Evolutionary conservation across 306 rosid species (phyloP).

Genomic region (Corylus heterophylla): DNA sequence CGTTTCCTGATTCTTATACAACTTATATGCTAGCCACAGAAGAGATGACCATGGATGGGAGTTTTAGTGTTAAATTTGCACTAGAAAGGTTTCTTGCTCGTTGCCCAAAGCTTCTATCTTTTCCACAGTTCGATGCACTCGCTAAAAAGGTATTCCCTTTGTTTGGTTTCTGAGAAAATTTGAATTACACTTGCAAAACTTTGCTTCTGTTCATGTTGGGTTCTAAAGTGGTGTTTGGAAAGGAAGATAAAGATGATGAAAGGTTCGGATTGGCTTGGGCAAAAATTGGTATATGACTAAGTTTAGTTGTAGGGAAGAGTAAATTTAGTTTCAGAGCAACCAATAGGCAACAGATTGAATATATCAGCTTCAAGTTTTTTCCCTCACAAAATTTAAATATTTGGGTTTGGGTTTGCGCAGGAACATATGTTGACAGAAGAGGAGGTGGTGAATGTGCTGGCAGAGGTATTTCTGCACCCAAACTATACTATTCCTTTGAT

Average conservation of each 20-base stretch:
- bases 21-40: no score
- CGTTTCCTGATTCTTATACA: no score
- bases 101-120: conserved; percentile 62
- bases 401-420: conserved; percentile 33
- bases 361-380: neutral
- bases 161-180: neutral
- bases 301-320: neutral
- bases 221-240: no score
- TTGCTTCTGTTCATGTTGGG: neutral
- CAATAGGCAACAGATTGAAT: neutral
- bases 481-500: conserved; percentile 60
- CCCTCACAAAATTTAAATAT: neutral
- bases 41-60: conserved; percentile 70
- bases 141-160: conserved; percentile 39
- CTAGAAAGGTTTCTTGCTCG: conserved; percentile 67
- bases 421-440: conserved; percentile 55
- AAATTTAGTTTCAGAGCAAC: neutral
- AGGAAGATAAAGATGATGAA: neutral
- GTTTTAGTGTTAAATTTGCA: conserved; percentile 55
- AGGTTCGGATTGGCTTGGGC: neutral
- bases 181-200: neutral
- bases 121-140: conserved; percentile 38
- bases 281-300: neutral
- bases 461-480: conserved; percentile 68
- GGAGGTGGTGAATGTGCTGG: conserved; percentile 53